These are phyloP conservation scores for Coleophoma eucalyptorum DNA, from an alignment of 2,329 filamentous ascomycete genomes.

Conservation along the genomic window DNA sequence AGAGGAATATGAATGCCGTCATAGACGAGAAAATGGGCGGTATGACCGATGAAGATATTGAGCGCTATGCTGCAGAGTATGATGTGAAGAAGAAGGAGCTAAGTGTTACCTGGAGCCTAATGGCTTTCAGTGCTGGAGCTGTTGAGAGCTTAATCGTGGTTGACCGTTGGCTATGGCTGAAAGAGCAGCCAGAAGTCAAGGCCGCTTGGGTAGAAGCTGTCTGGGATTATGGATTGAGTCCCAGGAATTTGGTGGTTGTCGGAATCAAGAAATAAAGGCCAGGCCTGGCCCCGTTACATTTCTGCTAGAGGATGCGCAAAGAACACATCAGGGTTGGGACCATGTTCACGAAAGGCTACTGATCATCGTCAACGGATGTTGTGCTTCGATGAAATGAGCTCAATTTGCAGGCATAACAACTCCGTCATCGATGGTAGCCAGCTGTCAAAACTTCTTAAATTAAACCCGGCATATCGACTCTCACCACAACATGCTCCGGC, in stretches of 20 bases:
- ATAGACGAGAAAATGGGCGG: constrained; percentile 53
- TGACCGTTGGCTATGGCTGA: constrained; percentile 84
- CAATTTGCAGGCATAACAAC: too few relatives aligned
- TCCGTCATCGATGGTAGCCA: too few relatives aligned
- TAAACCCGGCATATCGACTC: too few relatives aligned
- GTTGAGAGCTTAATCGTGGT: constrained; percentile 87
- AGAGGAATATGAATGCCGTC: constrained; percentile 49
- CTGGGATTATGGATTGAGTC: constrained; percentile 83
- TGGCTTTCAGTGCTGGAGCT: constrained; percentile 90
- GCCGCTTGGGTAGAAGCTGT: constrained; percentile 90
- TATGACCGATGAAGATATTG: constrained; percentile 73
- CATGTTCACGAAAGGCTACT: too few relatives aligned
- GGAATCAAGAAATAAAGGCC: constrained; percentile 61
- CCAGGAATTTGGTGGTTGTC: constrained; percentile 88
- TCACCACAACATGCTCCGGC: too few relatives aligned
- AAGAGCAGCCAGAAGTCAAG: constrained; percentile 70
- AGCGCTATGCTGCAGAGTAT: constrained; percentile 64
- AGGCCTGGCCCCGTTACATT: neutral
- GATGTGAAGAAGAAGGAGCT: constrained; percentile 70
- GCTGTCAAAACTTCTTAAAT: too few relatives aligned
- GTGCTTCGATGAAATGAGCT: too few relatives aligned
- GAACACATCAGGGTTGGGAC: too few relatives aligned
- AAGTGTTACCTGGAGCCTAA: constrained; percentile 85
- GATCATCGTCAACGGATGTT: too few relatives aligned
- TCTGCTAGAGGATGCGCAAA: too few relatives aligned